Evolutionary conservation across 768 basidiomycete genomes (phyloP).

Genomic region (Mycena chlorophos): DNA sequence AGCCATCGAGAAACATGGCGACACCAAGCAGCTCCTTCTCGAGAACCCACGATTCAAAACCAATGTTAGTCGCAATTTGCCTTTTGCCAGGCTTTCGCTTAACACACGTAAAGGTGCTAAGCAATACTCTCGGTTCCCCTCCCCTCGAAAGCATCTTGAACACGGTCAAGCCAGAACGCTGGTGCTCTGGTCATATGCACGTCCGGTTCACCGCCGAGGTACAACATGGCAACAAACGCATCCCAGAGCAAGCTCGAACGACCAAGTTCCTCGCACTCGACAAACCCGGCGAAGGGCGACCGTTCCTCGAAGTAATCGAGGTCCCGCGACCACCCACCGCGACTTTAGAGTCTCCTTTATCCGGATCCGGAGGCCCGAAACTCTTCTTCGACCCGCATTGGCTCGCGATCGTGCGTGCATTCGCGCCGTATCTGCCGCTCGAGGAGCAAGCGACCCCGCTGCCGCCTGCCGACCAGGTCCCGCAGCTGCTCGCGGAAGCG

Average conservation of each 20-base stretch:
- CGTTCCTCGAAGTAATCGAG: constrained; percentile 86
- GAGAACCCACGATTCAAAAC: constrained; percentile 82
- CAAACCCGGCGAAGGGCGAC: constrained; percentile 76
- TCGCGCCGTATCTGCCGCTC: constrained; percentile 75
- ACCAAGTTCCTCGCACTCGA: constrained; percentile 85
- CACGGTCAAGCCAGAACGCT: constrained; percentile 50
- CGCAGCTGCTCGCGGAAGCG: constrained; percentile 57
- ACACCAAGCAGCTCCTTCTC: constrained; percentile 61
- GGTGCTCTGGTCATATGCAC: constrained; percentile 40
- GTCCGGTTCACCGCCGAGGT: constrained; percentile 78
- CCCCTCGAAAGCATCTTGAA: constrained; percentile 59
- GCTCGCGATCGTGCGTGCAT: constrained; percentile 90
- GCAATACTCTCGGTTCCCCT: constrained; percentile 63
- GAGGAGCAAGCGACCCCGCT: constrained; percentile 50
- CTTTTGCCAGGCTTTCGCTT: neutral
- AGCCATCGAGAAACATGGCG: constrained; percentile 79
- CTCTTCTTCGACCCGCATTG: constrained; percentile 86
- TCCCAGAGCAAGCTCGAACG: constrained; percentile 11
- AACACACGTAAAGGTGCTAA: neutral
- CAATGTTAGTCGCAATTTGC: constrained; percentile 38
- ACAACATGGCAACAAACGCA: constrained; percentile 35
- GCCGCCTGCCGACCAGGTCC: constrained; percentile 56
- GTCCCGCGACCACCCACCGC: constrained; percentile 36
- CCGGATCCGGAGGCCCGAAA: constrained; percentile 27
- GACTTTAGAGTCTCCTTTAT: neutral